phyloP scores from a whole-genome alignment of 164 flowering plant genomes.

The Vitis cinerea region DNA sequence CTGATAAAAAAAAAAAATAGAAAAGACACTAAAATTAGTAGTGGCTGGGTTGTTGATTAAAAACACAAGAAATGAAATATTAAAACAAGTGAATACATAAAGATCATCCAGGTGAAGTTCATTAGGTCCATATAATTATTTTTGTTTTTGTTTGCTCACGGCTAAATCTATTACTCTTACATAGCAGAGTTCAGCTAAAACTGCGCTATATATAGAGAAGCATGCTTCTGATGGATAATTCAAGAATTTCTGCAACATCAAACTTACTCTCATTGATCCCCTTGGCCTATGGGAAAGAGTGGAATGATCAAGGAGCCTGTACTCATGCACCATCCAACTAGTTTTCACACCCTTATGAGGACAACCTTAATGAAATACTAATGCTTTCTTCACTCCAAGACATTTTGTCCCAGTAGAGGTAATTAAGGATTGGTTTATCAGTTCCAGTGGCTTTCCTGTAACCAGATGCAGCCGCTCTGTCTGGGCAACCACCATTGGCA shows the following conservation, averaged over 20 bases:
- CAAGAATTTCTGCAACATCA: no score
- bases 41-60: no score
- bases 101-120: no score
- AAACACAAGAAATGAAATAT: no score
- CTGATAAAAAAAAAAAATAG: constrained; percentile 11
- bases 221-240: no score
- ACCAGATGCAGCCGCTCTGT: constrained; percentile 40
- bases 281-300: constrained; percentile 12
- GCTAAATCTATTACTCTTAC: not conserved
- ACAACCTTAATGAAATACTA: constrained; percentile 52
- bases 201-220: no score
- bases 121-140: not conserved
- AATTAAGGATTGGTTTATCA: constrained; percentile 40
- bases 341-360: constrained; percentile 57
- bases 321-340: constrained; percentile 58
- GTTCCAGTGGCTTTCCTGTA: constrained; percentile 59
- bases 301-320: constrained; percentile 31
- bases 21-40: not conserved
- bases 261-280: constrained; percentile 42
- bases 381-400: constrained; percentile 58
- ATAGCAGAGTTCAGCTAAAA: no score
- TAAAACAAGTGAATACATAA: no score
- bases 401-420: constrained; percentile 29
- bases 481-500: constrained; percentile 39
- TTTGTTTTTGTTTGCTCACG: not conserved